Base-by-base conservation (phyloP, 495 filamentous ascomycete genomes). In the Jackrogersella multiformis region DNA sequence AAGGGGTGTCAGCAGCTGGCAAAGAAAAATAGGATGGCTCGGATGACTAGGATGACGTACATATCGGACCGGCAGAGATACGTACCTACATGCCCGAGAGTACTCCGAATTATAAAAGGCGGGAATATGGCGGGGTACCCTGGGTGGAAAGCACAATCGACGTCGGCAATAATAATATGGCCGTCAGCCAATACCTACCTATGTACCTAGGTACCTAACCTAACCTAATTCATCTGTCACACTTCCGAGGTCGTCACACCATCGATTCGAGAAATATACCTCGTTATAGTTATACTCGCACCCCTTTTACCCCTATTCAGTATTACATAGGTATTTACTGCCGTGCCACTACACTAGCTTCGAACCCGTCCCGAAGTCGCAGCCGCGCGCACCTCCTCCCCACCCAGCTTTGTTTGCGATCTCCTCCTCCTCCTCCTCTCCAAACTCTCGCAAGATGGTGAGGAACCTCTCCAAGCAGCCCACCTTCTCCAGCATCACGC, bases 391-490 rank as follows among this genome's bases (percentile, higher is more conserved):
- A 13, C 46, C 46, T 32, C 46, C 0, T 20, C 30, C 18, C 46
- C 16, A 2, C 49, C 30, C 23, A n/a, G 28, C 38, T 32, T 32
- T 4, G 3, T 13, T n/a, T 13, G 15, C 16, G 15, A 1, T 7
- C 41, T 15, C 10, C 55, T 5, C 39, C 7, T 3, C 20, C 7
- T 1, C 38, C 54, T n/a, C 15, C 35, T n/a, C 18, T 5, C 51
- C 20, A 18, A 30, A 9, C 12, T 16, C 15, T 7, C 10, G 30
- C 24, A 36, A 24, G 9, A 62, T 67, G 68, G 41, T 42, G 4
- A 66, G 58, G 20, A 75, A 75, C 21, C 66, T 71, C 23, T 56
- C 70, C 38, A 75, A 75, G n/a, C 73, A 73, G 32, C 66, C 67
- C 7, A 74, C 69, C 24, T 41, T 67, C 5, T 46, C 64, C 18